phyloP scores from a whole-genome alignment of 31 red algal species.

The Asparagopsis taxiformis region DNA sequence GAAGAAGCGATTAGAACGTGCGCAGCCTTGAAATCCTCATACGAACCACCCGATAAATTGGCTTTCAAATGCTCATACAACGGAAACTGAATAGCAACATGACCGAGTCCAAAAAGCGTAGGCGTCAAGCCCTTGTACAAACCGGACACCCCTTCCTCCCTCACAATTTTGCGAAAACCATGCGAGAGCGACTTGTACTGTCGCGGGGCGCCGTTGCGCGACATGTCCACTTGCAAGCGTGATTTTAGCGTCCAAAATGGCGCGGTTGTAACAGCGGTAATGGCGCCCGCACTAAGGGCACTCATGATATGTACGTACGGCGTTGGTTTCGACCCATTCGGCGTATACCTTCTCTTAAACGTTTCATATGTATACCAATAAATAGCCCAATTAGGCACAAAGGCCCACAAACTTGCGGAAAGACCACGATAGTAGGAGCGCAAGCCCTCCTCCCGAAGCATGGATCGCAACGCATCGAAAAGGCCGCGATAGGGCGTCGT shows the following conservation, averaged over 20 bases:
- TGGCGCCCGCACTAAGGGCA: constrained; percentile 77
- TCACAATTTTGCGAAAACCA: constrained; percentile 72
- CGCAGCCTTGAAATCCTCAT: constrained; percentile 41
- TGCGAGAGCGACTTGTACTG: constrained; percentile 63
- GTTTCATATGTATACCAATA: constrained; percentile 93
- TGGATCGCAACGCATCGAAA: constrained; percentile 58
- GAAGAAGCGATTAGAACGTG: constrained; percentile 76
- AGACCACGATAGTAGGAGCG: constrained; percentile 83
- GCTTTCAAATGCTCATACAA: constrained; percentile 86
- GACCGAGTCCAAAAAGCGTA: constrained; percentile 74
- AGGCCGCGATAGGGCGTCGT: constrained; percentile 39
- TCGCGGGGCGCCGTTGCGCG: neutral
- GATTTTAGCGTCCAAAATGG: constrained; percentile 96
- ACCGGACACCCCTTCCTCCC: constrained; percentile 82
- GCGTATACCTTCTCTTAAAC: constrained; percentile 57
- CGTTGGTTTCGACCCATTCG: constrained; percentile 4
- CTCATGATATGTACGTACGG: constrained; percentile 59
- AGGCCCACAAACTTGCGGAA: constrained; percentile 79
- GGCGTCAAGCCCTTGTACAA: constrained; percentile 88
- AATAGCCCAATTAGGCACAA: constrained; percentile 97
- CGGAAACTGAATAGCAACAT: constrained; percentile 92
- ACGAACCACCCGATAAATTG: constrained; percentile 13
- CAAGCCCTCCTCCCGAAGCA: constrained; percentile 73
- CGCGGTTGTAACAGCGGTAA: constrained; percentile 81
- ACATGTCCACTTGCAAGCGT: constrained; percentile 78